Evolutionary conservation across 805 yeast species (phyloP).

Genomic region (Sugiyamaella floridensis): DNA sequence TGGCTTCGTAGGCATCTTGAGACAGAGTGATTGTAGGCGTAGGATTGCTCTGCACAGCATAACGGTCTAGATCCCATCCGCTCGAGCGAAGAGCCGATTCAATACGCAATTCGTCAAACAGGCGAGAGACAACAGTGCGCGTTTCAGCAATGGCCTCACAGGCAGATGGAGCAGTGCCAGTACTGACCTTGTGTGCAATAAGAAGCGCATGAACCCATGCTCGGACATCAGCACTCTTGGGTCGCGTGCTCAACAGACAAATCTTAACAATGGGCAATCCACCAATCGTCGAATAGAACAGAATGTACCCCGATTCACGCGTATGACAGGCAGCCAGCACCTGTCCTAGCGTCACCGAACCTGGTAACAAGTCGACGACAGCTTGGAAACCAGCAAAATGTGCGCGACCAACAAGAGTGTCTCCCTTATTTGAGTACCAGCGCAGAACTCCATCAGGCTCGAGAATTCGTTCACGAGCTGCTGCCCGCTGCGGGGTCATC

Average conservation of each 20-base stretch:
- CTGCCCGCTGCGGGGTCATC: conserved; percentile 21
- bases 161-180: conserved; percentile 1
- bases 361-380: conserved; percentile 17
- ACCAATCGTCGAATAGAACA: background rate
- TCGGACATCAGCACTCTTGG: conserved; percentile 15
- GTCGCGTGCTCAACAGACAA: conserved; percentile 15
- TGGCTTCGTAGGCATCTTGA: background rate
- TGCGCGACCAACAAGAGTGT: conserved; percentile 24
- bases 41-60: conserved; percentile 18
- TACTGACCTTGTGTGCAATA: conserved; percentile 14
- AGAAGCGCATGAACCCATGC: conserved; percentile 30
- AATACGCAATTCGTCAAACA: conserved; percentile 17
- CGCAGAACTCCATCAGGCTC: conserved; percentile 27
- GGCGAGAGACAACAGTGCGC: conserved; percentile 4
- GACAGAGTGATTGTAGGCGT: conserved; percentile 9
- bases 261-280: conserved; percentile 15
- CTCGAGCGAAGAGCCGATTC: conserved; percentile 13
- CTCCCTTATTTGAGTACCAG: conserved; percentile 20
- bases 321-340: conserved; percentile 12
- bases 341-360: conserved; percentile 2
- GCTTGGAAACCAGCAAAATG: conserved; percentile 19
- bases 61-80: conserved; percentile 21
- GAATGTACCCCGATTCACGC: conserved; percentile 12
- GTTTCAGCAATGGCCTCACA: conserved; percentile 12
- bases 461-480: conserved; percentile 24